These are phyloP conservation scores for Berkeleyomyces rouxiae DNA, from an alignment of 2,329 filamentous ascomycete genomes.

Conservation along the genomic window DNA sequence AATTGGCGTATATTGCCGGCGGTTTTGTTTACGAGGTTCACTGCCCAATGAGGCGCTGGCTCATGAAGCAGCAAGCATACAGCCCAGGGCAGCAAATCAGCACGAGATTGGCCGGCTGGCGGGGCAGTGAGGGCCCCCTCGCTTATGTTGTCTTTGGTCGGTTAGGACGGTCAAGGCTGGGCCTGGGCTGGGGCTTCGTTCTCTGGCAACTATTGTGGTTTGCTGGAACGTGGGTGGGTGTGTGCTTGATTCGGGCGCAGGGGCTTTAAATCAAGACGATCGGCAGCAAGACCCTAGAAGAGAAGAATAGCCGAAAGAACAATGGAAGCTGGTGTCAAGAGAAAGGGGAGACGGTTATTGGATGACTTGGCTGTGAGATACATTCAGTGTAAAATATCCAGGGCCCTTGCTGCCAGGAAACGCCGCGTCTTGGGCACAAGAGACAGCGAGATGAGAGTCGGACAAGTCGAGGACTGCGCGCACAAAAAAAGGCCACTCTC, in stretches of 20 bases:
- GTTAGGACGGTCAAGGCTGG: too few species aligned
- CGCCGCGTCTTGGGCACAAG: neutral
- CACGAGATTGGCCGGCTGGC: neutral
- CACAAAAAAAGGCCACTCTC: neutral
- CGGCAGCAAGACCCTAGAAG: neutral
- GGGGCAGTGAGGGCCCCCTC: neutral
- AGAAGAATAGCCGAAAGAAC: constrained; percentile 3
- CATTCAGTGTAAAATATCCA: too few species aligned
- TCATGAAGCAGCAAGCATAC: neutral
- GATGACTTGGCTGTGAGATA: neutral
- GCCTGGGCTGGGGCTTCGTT: too few species aligned
- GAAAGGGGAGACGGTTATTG: neutral
- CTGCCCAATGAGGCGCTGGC: neutral
- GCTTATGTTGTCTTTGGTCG: neutral
- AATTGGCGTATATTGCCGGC: neutral
- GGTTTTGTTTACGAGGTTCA: neutral
- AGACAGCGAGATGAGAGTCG: neutral
- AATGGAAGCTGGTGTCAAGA: constrained; percentile 3
- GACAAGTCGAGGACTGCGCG: neutral
- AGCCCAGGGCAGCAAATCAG: neutral
- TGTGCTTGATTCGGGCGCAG: neutral
- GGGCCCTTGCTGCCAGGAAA: neutral
- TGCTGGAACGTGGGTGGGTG: neutral
- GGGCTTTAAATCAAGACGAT: neutral
- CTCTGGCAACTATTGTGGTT: neutral